These are phyloP conservation scores for Aspergillus steynii DNA, from an alignment of 495 filamentous ascomycete genomes.

Conservation along the genomic window DNA sequence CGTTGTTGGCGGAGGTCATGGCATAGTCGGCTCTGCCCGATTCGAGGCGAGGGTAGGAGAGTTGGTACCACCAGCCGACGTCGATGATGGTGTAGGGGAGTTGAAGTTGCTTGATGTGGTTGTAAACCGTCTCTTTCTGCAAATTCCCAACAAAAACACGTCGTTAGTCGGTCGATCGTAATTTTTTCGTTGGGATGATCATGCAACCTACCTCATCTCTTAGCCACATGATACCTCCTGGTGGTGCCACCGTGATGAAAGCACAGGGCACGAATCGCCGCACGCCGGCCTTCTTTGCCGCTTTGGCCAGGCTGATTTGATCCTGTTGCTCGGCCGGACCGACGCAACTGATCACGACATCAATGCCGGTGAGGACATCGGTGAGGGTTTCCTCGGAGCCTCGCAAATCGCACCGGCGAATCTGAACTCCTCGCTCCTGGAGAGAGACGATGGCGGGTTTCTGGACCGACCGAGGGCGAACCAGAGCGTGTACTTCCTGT, in stretches of 20 bases:
- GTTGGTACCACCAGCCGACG: slow-evolving; percentile 62
- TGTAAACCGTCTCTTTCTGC: slow-evolving; percentile 57
- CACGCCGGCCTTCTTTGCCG: slow-evolving; percentile 55
- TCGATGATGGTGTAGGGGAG: slow-evolving; percentile 64
- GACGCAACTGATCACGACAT: slow-evolving; percentile 56
- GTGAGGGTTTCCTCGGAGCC: slow-evolving; percentile 48
- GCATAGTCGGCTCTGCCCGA: slow-evolving; percentile 56
- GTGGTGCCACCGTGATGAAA: slow-evolving; percentile 50
- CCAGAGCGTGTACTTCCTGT: slow-evolving; percentile 51
- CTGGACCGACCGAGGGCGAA: slow-evolving; percentile 48
- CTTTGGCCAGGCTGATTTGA: slow-evolving; percentile 55
- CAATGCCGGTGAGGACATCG: slow-evolving; percentile 45
- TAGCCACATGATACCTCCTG: slow-evolving; percentile 49
- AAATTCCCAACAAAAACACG: neutral
- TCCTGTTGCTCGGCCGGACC: slow-evolving; percentile 45
- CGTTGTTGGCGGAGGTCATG: slow-evolving; percentile 43
- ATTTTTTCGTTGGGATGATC: neutral
- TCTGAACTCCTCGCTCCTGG: slow-evolving; percentile 45
- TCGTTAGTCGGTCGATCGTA: slow-evolving; percentile 10
- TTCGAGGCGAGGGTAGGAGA: slow-evolving; percentile 50
- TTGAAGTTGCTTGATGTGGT: slow-evolving; percentile 51
- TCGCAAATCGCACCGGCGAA: slow-evolving; percentile 49
- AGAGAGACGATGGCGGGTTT: slow-evolving; percentile 48
- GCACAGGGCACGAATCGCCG: slow-evolving; percentile 60
- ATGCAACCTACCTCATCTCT: slow-evolving; percentile 43